Conservation (phyloP, 1,139 yeast species). For the Candida albicans region DNA sequence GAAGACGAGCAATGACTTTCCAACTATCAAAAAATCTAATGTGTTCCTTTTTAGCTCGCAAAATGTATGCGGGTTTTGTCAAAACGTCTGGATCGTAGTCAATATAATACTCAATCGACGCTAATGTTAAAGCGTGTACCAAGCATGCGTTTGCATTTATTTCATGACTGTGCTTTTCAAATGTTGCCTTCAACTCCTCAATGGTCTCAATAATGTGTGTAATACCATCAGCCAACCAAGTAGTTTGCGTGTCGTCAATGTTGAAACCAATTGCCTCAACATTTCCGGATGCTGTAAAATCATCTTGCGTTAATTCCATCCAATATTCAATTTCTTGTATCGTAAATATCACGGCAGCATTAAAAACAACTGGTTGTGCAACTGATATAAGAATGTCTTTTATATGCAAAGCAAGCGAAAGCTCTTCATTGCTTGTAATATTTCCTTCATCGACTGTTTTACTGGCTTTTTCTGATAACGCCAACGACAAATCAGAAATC, state of each 20-base stretch:
- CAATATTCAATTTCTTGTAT: slow-evolving; percentile 43
- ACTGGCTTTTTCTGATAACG: slow-evolving; percentile 22
- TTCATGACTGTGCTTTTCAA: slow-evolving; percentile 19
- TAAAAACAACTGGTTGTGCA: slow-evolving; percentile 24
- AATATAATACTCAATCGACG: slow-evolving; percentile 59
- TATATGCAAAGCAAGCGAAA: slow-evolving; percentile 33
- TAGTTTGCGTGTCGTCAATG: slow-evolving; percentile 33
- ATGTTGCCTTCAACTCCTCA: slow-evolving; percentile 22
- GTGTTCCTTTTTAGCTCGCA: slow-evolving; percentile 70
- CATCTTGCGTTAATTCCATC: slow-evolving; percentile 30
- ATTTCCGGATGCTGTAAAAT: slow-evolving; percentile 33
- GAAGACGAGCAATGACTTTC: slow-evolving; percentile 76
- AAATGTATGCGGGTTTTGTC: slow-evolving; percentile 82
- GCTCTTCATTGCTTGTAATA: slow-evolving; percentile 9
- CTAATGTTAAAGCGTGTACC: slow-evolving; percentile 58
- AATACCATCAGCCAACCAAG: slow-evolving; percentile 37
- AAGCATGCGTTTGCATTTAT: slow-evolving; percentile 35
- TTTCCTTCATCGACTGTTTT: slow-evolving; percentile 12
- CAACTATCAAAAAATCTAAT: slow-evolving; percentile 82
- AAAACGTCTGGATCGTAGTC: slow-evolving; percentile 87
- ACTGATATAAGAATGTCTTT: slow-evolving; percentile 27
- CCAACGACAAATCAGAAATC: slow-evolving; percentile 40
- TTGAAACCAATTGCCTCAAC: slow-evolving; percentile 32
- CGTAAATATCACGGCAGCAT: slow-evolving; percentile 22
- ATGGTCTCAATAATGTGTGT: slow-evolving; percentile 19